These are phyloP conservation scores for Monosporascus sp. DNA, from an alignment of 2,329 filamentous ascomycete species.

Conservation along the genomic window DNA sequence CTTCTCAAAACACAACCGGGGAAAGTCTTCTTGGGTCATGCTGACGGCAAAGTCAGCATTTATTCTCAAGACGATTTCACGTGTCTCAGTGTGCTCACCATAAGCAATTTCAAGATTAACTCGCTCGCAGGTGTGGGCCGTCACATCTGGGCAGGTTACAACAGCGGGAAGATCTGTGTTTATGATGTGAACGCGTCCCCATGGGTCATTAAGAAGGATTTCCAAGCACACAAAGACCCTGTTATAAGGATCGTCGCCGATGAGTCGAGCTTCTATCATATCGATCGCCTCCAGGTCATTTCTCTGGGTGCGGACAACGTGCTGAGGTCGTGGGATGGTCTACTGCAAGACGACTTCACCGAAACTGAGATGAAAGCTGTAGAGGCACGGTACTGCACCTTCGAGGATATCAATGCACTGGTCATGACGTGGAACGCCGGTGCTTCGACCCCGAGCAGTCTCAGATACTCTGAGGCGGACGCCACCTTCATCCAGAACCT, in stretches of 20 bases:
- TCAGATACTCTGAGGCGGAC: constrained; percentile 67
- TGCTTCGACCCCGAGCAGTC: constrained; percentile 81
- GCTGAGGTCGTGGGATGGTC: constrained; percentile 83
- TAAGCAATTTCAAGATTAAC: constrained; percentile 95
- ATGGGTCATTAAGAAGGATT: constrained; percentile 90
- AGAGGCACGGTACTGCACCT: constrained; percentile 78
- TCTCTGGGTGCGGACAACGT: constrained; percentile 84
- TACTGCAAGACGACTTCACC: constrained; percentile 92
- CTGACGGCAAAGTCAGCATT: constrained; percentile 90
- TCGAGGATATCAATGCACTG: constrained; percentile 72
- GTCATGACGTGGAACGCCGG: constrained; percentile 97
- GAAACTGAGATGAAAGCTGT: constrained; percentile 81
- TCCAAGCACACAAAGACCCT: constrained; percentile 83
- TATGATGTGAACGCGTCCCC: constrained; percentile 81
- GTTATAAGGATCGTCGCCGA: constrained; percentile 75
- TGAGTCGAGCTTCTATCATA: constrained; percentile 74
- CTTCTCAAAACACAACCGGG: constrained; percentile 69
- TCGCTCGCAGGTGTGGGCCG: constrained; percentile 74
- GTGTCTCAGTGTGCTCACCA: constrained; percentile 73
- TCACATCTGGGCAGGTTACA: constrained; percentile 89
- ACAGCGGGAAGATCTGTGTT: constrained; percentile 87
- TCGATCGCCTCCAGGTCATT: constrained; percentile 78
- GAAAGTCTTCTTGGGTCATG: constrained; percentile 84
- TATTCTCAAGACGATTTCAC: constrained; percentile 74
- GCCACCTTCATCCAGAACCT: constrained; percentile 76